Evolutionary conservation across 2,329 filamentous ascomycete genomes (phyloP).

Genomic region (Paraphaeosphaeria sporulosa): DNA sequence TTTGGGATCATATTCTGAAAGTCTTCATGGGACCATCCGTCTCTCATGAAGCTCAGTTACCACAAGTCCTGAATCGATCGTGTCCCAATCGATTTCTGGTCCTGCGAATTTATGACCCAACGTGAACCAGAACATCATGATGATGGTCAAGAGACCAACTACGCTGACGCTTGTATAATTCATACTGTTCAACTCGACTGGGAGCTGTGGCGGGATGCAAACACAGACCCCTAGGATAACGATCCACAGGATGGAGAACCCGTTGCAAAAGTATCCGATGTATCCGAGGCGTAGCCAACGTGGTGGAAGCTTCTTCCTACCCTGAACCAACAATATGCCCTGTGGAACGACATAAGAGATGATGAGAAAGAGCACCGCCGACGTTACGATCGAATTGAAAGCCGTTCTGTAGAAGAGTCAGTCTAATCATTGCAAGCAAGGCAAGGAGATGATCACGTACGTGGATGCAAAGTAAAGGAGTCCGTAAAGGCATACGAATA

Average conservation of each 20-base stretch:
- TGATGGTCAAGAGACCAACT: not conserved
- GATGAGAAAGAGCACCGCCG: conserved; percentile 9
- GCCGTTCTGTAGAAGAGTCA: not conserved
- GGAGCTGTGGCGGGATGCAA: not conserved
- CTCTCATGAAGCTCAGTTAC: not conserved
- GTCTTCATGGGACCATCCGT: not conserved
- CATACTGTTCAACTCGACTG: not conserved
- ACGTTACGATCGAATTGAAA: conserved; percentile 14
- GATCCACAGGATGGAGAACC: conserved; percentile 1
- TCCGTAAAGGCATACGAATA: conserved; percentile 8
- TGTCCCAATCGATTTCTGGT: conserved; percentile 3
- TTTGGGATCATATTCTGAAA: not conserved
- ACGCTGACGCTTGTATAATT: conserved; percentile 2
- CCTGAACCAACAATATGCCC: not conserved
- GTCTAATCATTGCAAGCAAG: too few species aligned
- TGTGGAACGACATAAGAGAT: conserved; percentile 9
- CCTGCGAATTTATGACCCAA: not conserved
- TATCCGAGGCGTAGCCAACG: not conserved
- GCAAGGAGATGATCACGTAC: too few species aligned
- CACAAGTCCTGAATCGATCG: not conserved
- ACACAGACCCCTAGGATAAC: not conserved
- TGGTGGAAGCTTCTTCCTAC: not conserved
- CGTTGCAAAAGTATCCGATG: not conserved
- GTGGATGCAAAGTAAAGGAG: conserved; percentile 5
- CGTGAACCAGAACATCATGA: conserved; percentile 2